Evolutionary conservation across 2,329 filamentous ascomycete species (phyloP).

Genomic region (Aspergillus jensenii): DNA sequence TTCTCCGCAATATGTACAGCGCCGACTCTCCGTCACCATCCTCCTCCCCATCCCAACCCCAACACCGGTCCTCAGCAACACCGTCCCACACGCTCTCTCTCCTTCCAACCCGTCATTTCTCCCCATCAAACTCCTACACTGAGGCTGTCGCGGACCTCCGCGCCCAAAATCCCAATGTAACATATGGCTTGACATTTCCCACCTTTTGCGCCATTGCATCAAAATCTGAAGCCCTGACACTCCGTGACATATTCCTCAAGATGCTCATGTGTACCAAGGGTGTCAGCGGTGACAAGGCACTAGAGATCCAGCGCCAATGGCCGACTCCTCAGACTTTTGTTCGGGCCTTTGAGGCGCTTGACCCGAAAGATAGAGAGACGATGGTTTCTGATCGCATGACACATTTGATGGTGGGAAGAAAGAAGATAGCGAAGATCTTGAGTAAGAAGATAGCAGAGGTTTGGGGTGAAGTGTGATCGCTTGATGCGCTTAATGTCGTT

Average conservation of each 20-base stretch:
- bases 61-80: not conserved
- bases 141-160: conserved; percentile 62
- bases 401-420: conserved; percentile 60
- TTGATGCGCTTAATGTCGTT: no score
- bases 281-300: conserved; percentile 72
- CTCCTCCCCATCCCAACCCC: not conserved
- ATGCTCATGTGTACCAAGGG: conserved; percentile 82
- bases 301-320: conserved; percentile 79
- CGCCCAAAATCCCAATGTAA: conserved; percentile 44
- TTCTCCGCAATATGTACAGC: conserved; percentile 64
- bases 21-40: not conserved
- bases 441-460: conserved; percentile 71
- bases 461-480: conserved; percentile 54
- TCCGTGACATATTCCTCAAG: conserved; percentile 75
- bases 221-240: conserved; percentile 71
- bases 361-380: conserved; percentile 55
- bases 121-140: conserved; percentile 67
- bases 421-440: conserved; percentile 65
- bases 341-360: conserved; percentile 63
- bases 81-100: conserved; percentile 50
- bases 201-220: conserved; percentile 71
- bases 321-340: conserved; percentile 70
- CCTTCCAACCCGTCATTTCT: conserved; percentile 61
- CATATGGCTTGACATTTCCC: conserved; percentile 66
- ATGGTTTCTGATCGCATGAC: conserved; percentile 59